Conservation (phyloP, 495 filamentous ascomycete genomes). For the Cercophora samala region DNA sequence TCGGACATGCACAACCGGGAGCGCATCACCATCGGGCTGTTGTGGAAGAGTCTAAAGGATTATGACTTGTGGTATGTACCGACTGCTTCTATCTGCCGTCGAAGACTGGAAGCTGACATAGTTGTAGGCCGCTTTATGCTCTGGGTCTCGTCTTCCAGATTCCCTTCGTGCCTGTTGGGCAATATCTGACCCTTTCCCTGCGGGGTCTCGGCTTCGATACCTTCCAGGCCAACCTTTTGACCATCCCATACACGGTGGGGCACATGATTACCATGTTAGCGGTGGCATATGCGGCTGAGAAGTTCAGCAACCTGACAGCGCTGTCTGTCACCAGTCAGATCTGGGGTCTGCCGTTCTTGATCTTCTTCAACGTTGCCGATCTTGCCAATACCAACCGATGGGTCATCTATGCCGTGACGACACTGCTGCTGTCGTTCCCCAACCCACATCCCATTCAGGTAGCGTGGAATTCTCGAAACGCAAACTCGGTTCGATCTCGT, state of each 20-base stretch:
- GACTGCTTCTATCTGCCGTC: neutral
- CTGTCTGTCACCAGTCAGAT: slow-evolving; percentile 47
- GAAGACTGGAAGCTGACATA: neutral
- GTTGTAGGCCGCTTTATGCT: slow-evolving; percentile 54
- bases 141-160: slow-evolving; percentile 63
- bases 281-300: slow-evolving; percentile 51
- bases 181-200: slow-evolving; percentile 67
- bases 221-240: slow-evolving; percentile 59
- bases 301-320: slow-evolving; percentile 48
- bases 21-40: slow-evolving; percentile 55
- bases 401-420: slow-evolving; percentile 55
- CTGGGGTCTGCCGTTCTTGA: slow-evolving; percentile 56
- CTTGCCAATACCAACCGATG: slow-evolving; percentile 47
- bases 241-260: slow-evolving; percentile 38
- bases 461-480: slow-evolving; percentile 61
- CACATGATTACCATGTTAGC: slow-evolving; percentile 46
- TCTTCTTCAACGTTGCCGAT: slow-evolving; percentile 51
- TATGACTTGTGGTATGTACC: slow-evolving; percentile 61
- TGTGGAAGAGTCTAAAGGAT: slow-evolving; percentile 63
- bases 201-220: slow-evolving; percentile 63
- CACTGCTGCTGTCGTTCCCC: slow-evolving; percentile 55
- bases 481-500: slow-evolving; percentile 54
- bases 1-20: slow-evolving; percentile 60
- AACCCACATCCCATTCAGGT: slow-evolving; percentile 61
- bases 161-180: slow-evolving; percentile 52